Evolutionary conservation across 139 green algal species (phyloP).

Genomic region (Volvox reticuliferus): DNA sequence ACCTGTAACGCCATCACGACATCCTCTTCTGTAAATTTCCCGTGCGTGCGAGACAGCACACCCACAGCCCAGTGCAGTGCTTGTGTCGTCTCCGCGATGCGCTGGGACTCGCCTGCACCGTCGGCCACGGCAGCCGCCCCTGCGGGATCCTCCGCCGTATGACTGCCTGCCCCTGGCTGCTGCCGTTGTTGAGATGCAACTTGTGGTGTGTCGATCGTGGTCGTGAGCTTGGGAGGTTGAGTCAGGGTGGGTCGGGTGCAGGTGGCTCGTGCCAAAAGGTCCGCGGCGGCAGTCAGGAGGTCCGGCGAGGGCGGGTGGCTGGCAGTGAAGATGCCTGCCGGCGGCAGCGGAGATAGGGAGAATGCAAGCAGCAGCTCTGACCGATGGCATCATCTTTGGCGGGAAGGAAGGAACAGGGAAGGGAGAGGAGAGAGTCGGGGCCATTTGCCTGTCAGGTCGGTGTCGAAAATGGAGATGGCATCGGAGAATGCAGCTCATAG

Average conservation of each 20-base stretch:
- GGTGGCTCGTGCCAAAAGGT: conserved; percentile 30
- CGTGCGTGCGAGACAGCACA: conserved; percentile 4
- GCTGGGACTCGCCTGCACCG: not conserved
- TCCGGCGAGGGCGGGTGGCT: not conserved
- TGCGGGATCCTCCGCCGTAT: not conserved
- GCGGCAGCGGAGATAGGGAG: not conserved
- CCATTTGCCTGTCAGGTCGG: too few relatives aligned
- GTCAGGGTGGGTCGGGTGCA: not conserved
- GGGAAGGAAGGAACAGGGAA: too few relatives aligned
- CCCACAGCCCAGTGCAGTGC: conserved; percentile 26
- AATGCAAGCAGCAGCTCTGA: too few relatives aligned
- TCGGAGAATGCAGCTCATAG: too few relatives aligned
- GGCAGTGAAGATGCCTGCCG: conserved; percentile 39
- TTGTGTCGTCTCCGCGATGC: not conserved
- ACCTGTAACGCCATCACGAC: not conserved
- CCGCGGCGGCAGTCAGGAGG: not conserved
- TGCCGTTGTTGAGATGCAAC: not conserved
- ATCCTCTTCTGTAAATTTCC: conserved; percentile 12
- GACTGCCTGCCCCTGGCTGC: not conserved
- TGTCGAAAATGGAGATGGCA: too few relatives aligned
- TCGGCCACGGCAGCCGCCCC: not conserved
- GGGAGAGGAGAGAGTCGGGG: too few relatives aligned
- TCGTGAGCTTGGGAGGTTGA: not conserved
- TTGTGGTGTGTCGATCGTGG: not conserved
- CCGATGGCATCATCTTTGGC: too few relatives aligned